These are phyloP conservation scores for Syncephalastrum racemosum DNA, from an alignment of 371 early-diverging fungal species.

Conservation along the genomic window DNA sequence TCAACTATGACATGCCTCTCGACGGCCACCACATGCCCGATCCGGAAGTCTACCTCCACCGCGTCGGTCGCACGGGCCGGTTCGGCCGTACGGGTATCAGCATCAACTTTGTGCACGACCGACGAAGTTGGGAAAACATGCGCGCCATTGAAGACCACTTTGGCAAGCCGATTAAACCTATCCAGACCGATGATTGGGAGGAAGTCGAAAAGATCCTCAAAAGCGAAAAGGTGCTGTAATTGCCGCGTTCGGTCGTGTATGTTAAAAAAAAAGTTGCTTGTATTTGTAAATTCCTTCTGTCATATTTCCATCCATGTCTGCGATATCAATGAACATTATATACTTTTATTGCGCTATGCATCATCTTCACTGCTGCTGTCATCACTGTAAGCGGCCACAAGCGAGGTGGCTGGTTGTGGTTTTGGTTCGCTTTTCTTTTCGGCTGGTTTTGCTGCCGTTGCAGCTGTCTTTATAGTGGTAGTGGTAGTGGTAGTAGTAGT, in stretches of 20 bases:
- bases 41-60: slow-evolving; percentile 96
- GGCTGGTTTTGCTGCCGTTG: slow-evolving; percentile 10
- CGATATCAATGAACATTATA: no score
- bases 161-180: slow-evolving; percentile 67
- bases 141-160: slow-evolving; percentile 77
- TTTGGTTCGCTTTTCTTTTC: slow-evolving; percentile 3
- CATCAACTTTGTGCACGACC: slow-evolving; percentile 94
- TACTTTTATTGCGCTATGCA: no score
- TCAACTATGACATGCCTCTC: slow-evolving; percentile 97
- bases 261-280: no score
- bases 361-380: slow-evolving; percentile 26
- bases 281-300: no score
- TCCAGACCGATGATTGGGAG: slow-evolving; percentile 80
- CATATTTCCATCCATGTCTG: no score
- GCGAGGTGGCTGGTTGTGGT: slow-evolving; percentile 6
- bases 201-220: slow-evolving; percentile 75
- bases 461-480: slow-evolving; percentile 2
- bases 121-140: slow-evolving; percentile 69
- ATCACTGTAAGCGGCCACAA: slow-evolving; percentile 35
- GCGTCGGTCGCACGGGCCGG: slow-evolving; percentile 99
- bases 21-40: slow-evolving; percentile 65
- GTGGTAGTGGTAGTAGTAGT: neutral
- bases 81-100: slow-evolving; percentile 97
- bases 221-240: slow-evolving; percentile 49
- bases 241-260: no score